Evolutionary conservation across 352 stramenopile genomes (phyloP), one percentile per base, ranked within the genome.

Genomic region (Phytophthora hybrid): DNA sequence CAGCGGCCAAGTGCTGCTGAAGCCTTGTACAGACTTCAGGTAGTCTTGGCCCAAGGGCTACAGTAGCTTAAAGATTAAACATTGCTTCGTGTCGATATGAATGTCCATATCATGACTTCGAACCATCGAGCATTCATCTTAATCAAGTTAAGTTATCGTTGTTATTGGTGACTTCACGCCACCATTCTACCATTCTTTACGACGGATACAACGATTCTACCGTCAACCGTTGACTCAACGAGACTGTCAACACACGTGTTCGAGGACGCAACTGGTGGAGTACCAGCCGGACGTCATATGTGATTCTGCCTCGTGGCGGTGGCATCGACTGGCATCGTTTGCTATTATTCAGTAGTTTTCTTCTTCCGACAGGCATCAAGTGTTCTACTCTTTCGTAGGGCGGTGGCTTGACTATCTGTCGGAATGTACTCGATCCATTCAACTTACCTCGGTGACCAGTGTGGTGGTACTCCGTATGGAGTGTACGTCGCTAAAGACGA

Each of bases 1-100:
- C 39, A 62, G 2, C 49, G 69, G 0, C 69, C 74, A 18, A 75
- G 37, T 11, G 64, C 74, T 5, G 69, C 69, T 14, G 53, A 80
- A 21, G 51, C 67, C 13, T 23, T 80, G 34, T 73, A 67, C 32
- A 51, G 21, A 32, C 69, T 76, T 10, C 74, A 80, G 7, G 13
- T 44, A 1, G 37, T 44, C 37, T 16, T 44, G 37, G 37, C 37
- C 11, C 37, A 44, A 16, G 37, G 37, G 11, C 37, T 44, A 5
- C 11, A 44, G 11, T 44, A 44, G 37, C 29, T 44, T 44, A 44
- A 31, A 31, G 4, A 31, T 31, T 31, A 31, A 31, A 31, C 29
- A 18, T 44, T 44, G 37, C 5, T 44, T 44, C 37, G 11, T 14
- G 37, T 44, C 37, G 10, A 44, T 14, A 44, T 14, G 14, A 14